phyloP scores from a whole-genome alignment of 1,139 yeast species.

The Hyphopichia burtonii region DNA sequence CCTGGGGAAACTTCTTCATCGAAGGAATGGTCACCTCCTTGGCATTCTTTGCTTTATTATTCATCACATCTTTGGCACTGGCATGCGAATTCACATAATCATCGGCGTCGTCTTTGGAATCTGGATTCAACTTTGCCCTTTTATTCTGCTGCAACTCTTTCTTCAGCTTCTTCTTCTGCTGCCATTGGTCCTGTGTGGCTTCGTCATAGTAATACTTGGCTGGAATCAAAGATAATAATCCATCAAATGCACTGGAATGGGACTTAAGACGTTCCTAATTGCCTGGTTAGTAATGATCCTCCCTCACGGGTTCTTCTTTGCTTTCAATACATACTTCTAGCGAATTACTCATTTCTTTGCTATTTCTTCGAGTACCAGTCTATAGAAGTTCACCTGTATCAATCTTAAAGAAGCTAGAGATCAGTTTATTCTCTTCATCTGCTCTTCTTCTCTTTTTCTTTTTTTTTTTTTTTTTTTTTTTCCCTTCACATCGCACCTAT shows the following conservation, averaged over 20 bases:
- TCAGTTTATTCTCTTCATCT: not conserved
- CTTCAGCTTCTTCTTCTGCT: conserved; percentile 72
- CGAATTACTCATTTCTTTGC: conserved; percentile 40
- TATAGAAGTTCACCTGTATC: not conserved
- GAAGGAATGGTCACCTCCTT: conserved; percentile 58
- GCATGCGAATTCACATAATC: conserved; percentile 37
- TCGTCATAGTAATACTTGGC: conserved; percentile 87
- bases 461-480: not conserved
- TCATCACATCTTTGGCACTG: conserved; percentile 69
- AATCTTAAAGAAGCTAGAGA: not conserved
- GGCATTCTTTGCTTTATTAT: conserved; percentile 55
- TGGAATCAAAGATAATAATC: conserved; percentile 85
- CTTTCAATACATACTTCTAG: conserved; percentile 45
- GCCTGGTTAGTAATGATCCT: conserved; percentile 24
- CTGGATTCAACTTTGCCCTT: conserved; percentile 76
- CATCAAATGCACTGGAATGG: conserved; percentile 87
- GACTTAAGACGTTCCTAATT: conserved; percentile 74
- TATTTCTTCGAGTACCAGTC: not conserved
- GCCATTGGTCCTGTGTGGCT: conserved; percentile 87
- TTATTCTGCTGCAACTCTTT: conserved; percentile 62
- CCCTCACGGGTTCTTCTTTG: not conserved
- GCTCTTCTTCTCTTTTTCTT: not conserved
- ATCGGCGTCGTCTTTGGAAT: conserved; percentile 45
- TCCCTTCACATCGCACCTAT: too few relatives aligned
- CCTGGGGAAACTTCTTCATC: conserved; percentile 10